Evolutionary conservation across 257 asterid species (phyloP).

Genomic region (Handroanthus guayacan): DNA sequence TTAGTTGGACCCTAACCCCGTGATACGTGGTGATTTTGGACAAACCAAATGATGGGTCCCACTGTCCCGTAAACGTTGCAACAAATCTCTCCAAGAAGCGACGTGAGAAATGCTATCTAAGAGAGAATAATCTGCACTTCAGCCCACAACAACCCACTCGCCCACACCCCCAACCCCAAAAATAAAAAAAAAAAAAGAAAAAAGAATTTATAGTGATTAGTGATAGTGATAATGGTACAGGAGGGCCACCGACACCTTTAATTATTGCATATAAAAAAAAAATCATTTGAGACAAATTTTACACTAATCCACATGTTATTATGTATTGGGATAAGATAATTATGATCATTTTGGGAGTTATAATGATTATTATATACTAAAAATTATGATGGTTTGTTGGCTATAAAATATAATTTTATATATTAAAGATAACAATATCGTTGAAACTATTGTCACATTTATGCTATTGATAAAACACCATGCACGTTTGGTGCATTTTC

Average conservation of each 20-base stretch:
- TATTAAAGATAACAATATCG: no score
- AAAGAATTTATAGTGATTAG: background rate
- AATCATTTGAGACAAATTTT: background rate
- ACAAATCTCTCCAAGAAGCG: constrained; percentile 46
- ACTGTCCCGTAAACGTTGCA: constrained; percentile 46
- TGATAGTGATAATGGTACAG: background rate
- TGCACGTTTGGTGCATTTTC: no score
- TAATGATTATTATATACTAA: background rate
- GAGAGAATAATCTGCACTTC: background rate
- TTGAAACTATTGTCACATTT: background rate
- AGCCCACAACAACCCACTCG: background rate
- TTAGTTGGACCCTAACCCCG: constrained; percentile 25
- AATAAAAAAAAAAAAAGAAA: no score
- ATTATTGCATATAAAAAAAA: background rate
- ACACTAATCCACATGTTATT: background rate
- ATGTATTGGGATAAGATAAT: background rate
- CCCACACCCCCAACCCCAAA: background rate
- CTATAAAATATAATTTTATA: no score
- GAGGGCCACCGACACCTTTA: constrained; percentile 49
- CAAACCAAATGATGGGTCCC: constrained; percentile 20
- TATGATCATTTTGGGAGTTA: background rate
- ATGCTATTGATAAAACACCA: no score
- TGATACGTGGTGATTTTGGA: constrained; percentile 35
- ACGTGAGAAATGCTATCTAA: constrained; percentile 3
- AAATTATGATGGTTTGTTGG: background rate